Evolutionary conservation across 371 early-diverging fungal genomes (phyloP), one percentile per base, ranked within the genome.

Genomic region (Parasitella parasitica): DNA sequence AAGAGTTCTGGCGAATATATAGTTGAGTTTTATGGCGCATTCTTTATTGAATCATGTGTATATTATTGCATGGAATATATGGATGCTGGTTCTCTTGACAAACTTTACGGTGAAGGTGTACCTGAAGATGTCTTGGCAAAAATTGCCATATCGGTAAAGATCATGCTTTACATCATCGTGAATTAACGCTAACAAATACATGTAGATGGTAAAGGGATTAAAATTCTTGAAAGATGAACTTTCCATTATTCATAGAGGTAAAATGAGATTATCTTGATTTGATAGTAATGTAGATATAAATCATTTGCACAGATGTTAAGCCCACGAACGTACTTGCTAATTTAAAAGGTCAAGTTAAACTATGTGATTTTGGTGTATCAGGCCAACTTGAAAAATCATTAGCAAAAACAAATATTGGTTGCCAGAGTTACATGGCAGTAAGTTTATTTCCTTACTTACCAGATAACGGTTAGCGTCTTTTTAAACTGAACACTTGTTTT

Each of bases 11-110:
- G 89, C 57, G 89, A 91, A 22, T 93, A 88, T 67, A 97, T 97
- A 77, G 94, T 97, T 30, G 96, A 95, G 52, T 97, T 96, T 69
- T 97, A 97, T 77, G 97, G 97, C n/a, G 97, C 97, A 1, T 97
- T 96, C 79, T 95, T 95, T 67, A 89, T 93, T 60, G 96, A 96
- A 69, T 89, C 91, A n/a, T 93, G 93, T 71, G 96, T 96, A 0
- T 97, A 94, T 70, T 93, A 94, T 71, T 96, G 95, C 72, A 92
- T 90, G 90, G 93, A 91, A 76, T 96, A 87, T 74, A 97, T 97
- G 97, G 97, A 97, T 72, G 92, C 86, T 41, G 96, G 96, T 35
- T 95, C 95, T 13, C 75, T 97, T 50, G 96, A 97, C 65, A 87
- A 89, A 46, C 72, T 97, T 37, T 93, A 94, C 66, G 84, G 85